Percentiles rank a stretch among this genome's conserved stretches.
Evolutionary conservation across 164 flowering plant genomes (phyloP).

Genomic region (Annona cherimola): DNA sequence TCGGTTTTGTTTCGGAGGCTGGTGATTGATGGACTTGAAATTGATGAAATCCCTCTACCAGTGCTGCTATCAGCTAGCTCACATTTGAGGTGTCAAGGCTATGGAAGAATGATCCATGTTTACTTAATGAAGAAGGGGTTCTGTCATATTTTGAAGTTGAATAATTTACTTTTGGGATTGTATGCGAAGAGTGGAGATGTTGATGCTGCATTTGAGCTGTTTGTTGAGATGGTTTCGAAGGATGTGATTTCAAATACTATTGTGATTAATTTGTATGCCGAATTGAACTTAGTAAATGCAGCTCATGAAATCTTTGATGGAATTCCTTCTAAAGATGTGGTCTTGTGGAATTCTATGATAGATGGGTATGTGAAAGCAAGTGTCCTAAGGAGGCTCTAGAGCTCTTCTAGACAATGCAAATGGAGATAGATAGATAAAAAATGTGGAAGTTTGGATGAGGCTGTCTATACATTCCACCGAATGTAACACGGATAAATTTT

Average conservation of each 20-base stretch:
- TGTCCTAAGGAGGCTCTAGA: conserved; percentile 18
- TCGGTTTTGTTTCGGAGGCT: conserved; percentile 16
- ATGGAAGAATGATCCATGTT: conserved; percentile 17
- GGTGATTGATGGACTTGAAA: conserved; percentile 13
- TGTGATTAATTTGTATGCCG: conserved; percentile 28
- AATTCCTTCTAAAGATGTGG: conserved; percentile 19
- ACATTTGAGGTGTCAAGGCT: not conserved
- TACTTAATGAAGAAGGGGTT: conserved; percentile 17
- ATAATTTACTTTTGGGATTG: conserved; percentile 20
- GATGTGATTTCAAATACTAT: conserved; percentile 48
- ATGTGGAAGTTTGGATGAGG: conserved; percentile 28
- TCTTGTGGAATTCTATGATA: conserved; percentile 32
- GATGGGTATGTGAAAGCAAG: conserved; percentile 23
- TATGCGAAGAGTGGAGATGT: conserved; percentile 20
- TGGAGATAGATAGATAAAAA: conserved; percentile 24
- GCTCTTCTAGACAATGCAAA: conserved; percentile 23
- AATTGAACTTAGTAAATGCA: conserved; percentile 18
- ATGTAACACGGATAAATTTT: conserved; percentile 24
- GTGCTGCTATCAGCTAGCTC: conserved; percentile 18
- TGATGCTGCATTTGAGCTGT: conserved; percentile 15
- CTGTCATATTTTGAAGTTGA: conserved; percentile 10
- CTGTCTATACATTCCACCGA: conserved; percentile 20
- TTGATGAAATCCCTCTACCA: conserved; percentile 17
- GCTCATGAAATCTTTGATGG: conserved; percentile 26
- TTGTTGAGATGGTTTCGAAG: conserved; percentile 18